Evolutionary conservation across 805 yeast species (phyloP).

Genomic region (Myxozyma udenii): DNA sequence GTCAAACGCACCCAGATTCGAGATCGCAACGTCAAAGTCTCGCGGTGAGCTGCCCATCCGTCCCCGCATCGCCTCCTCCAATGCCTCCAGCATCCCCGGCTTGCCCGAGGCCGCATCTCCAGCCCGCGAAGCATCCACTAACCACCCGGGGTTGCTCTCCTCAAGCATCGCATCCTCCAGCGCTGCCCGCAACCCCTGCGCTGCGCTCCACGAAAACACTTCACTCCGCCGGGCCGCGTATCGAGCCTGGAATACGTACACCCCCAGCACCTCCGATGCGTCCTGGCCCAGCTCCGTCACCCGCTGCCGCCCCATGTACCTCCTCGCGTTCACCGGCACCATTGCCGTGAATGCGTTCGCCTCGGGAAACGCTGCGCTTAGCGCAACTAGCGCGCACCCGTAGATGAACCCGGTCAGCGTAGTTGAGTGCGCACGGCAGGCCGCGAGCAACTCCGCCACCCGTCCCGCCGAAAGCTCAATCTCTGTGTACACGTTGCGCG

Average conservation of each 20-base stretch:
- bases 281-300: not conserved
- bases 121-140: not conserved
- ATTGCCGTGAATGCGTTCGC: constrained; percentile 3
- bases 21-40: constrained; percentile 1
- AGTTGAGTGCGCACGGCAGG: not conserved
- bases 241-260: not conserved
- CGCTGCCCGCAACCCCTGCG: not conserved
- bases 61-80: not conserved
- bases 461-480: not conserved
- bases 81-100: not conserved
- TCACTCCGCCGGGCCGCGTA: not conserved
- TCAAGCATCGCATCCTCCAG: not conserved
- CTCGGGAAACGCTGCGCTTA: constrained; percentile 1
- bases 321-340: constrained; percentile 13
- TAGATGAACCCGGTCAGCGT: constrained; percentile 10
- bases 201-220: not conserved
- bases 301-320: not conserved
- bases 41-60: not conserved
- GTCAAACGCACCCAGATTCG: constrained; percentile 1
- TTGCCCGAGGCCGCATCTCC: no score
- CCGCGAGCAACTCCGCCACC: not conserved
- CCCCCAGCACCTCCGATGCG: not conserved
- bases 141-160: constrained; percentile 1
- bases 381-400: not conserved
- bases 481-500: not conserved